These are phyloP conservation scores for Turnera subulata DNA, from an alignment of 345 rosid species.

Conservation along the genomic window DNA sequence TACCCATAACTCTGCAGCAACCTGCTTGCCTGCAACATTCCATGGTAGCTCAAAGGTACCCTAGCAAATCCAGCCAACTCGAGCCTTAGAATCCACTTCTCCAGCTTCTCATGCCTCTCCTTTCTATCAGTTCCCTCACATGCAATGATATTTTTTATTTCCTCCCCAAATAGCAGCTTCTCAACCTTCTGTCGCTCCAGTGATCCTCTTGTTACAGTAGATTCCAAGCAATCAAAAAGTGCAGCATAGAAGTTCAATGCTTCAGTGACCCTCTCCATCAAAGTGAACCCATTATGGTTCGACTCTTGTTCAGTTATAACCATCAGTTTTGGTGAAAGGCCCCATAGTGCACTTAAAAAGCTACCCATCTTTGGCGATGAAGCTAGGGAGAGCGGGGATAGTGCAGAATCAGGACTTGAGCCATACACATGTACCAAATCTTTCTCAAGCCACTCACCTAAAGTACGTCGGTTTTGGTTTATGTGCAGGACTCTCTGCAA, in stretches of 20 bases:
- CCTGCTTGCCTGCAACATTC: slow-evolving; percentile 51
- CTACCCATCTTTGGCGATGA: slow-evolving; percentile 43
- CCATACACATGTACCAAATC: slow-evolving; percentile 31
- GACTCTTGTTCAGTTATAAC: slow-evolving; percentile 70
- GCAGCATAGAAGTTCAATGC: slow-evolving; percentile 64
- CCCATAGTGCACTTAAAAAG: slow-evolving; percentile 49
- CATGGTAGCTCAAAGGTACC: slow-evolving; percentile 60
- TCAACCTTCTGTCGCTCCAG: slow-evolving; percentile 61
- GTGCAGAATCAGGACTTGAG: slow-evolving; percentile 46
- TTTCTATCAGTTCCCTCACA: slow-evolving; percentile 61
- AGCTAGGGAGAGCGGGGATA: slow-evolving; percentile 40
- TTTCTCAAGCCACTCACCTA: slow-evolving; percentile 78
- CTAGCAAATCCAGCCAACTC: slow-evolving; percentile 57
- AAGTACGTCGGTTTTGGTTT: slow-evolving; percentile 36
- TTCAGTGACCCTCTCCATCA: slow-evolving; percentile 56
- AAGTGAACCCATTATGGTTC: slow-evolving; percentile 41
- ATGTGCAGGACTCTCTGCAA: slow-evolving; percentile 30
- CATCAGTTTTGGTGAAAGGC: slow-evolving; percentile 60
- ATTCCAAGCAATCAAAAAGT: slow-evolving; percentile 64
- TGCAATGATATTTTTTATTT: slow-evolving; percentile 65
- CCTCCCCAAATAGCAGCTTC: slow-evolving; percentile 70
- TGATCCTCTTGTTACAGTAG: slow-evolving; percentile 46
- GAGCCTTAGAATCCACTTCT: slow-evolving; percentile 60
- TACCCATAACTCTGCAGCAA: slow-evolving; percentile 52
- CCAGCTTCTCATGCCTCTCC: slow-evolving; percentile 71